phyloP scores from a whole-genome alignment of 805 yeast species.

The Candida ipomoeae region DNA sequence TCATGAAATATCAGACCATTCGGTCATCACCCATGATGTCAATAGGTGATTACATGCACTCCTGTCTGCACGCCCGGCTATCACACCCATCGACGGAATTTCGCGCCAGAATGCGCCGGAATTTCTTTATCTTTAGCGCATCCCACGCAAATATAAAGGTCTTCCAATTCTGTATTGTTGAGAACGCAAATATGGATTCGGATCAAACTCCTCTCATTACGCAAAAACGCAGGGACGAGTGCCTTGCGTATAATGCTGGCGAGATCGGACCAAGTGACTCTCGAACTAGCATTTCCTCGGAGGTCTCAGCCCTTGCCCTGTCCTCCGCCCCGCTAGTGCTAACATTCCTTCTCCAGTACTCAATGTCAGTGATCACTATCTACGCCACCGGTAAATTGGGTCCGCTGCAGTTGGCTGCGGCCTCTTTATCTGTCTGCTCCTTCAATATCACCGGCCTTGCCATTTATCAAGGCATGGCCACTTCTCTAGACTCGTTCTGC shows the following conservation, averaged over 20 bases:
- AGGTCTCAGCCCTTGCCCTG: constrained; percentile 10
- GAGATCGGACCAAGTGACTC: background rate
- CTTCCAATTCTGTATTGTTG: background rate
- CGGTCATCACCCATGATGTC: too few species aligned
- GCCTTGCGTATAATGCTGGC: background rate
- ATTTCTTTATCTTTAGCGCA: too few species aligned
- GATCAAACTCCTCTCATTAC: background rate
- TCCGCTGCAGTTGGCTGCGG: constrained; percentile 25
- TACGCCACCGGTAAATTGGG: constrained; percentile 25
- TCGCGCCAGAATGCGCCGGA: too few species aligned
- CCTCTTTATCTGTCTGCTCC: constrained; percentile 24
- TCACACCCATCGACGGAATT: too few species aligned
- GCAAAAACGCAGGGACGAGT: background rate
- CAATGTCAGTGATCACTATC: constrained; percentile 21
- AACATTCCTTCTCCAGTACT: constrained; percentile 24
- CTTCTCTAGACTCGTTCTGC: constrained; percentile 25
- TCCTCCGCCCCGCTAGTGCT: constrained; percentile 22
- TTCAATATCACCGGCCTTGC: constrained; percentile 26
- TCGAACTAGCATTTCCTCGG: constrained; percentile 5
- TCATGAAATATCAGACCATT: too few species aligned
- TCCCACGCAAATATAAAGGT: background rate
- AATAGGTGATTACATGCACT: too few species aligned
- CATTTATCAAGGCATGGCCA: constrained; percentile 29
- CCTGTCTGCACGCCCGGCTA: too few species aligned
- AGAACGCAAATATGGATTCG: background rate